Evolutionary conservation across 108 stramenopile genomes (phyloP).

Genomic region (Pseudonitzschia delicatissima): DNA sequence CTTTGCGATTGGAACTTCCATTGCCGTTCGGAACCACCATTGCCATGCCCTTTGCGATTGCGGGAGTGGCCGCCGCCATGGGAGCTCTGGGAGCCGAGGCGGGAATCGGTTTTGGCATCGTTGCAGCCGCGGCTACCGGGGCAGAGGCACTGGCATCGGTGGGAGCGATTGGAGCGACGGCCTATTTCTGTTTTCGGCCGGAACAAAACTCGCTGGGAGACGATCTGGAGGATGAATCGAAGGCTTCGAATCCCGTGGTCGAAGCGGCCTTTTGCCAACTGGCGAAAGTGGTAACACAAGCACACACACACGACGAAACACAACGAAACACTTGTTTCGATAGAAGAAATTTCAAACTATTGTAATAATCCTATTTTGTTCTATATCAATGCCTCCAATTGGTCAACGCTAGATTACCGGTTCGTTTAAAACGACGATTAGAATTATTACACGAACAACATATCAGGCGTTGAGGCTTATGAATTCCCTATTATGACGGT

Average conservation of each 20-base stretch:
- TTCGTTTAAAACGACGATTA: no score
- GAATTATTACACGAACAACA: no score
- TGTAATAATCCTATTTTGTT: no score
- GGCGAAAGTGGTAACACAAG: slow-evolving; percentile 39
- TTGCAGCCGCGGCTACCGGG: slow-evolving; percentile 34
- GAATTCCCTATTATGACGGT: no score
- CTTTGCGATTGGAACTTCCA: slow-evolving; percentile 42
- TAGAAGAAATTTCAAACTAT: no score
- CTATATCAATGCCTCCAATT: no score
- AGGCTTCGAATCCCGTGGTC: slow-evolving; percentile 20
- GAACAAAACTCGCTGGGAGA: slow-evolving; percentile 22
- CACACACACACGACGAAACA: no score
- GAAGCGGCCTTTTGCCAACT: slow-evolving; percentile 43
- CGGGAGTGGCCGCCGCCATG: slow-evolving; percentile 36
- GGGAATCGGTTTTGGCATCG: slow-evolving; percentile 26
- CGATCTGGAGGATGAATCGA: slow-evolving; percentile 1
- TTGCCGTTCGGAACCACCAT: slow-evolving; percentile 49
- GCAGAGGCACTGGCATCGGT: slow-evolving; percentile 44
- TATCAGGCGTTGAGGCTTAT: no score
- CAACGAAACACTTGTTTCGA: no score
- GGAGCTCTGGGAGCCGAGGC: slow-evolving; percentile 44
- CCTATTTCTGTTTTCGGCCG: slow-evolving; percentile 31
- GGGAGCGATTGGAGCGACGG: slow-evolving; percentile 44
- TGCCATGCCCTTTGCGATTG: slow-evolving; percentile 55
- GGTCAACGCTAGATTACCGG: no score